Conservation (phyloP, 2,329 filamentous ascomycete genomes). For the Cercospora canescens region DNA sequence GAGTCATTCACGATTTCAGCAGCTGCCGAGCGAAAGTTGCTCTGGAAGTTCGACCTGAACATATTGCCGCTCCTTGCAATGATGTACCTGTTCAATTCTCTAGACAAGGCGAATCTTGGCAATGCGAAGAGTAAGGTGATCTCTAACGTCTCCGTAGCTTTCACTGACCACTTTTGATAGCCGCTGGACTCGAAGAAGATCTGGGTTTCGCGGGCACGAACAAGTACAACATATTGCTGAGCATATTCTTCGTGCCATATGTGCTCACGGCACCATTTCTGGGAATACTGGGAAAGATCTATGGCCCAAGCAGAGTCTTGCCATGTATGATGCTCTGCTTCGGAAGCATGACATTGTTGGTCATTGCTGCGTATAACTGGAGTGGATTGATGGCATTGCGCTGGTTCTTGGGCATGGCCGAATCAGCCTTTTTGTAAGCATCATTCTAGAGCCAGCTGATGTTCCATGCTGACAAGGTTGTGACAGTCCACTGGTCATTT, state of each 20-base stretch:
- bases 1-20: conserved; percentile 42
- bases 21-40: conserved; percentile 50
- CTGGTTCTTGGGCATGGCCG: conserved; percentile 59
- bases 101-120: conserved; percentile 48
- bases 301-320: conserved; percentile 63
- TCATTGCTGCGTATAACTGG: conserved; percentile 59
- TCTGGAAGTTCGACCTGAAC: conserved; percentile 56
- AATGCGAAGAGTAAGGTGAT: conserved; percentile 50
- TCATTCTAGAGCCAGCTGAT: too few species aligned
- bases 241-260: conserved; percentile 75
- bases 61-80: conserved; percentile 60
- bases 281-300: conserved; percentile 67
- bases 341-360: conserved; percentile 64
- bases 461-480: conserved; percentile 25
- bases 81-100: conserved; percentile 61
- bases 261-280: conserved; percentile 68
- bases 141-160: too few species aligned
- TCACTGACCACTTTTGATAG: too few species aligned
- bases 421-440: conserved; percentile 5
- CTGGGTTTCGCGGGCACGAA: conserved; percentile 58
- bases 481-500: conserved; percentile 70
- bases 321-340: conserved; percentile 61
- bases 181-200: conserved; percentile 50
- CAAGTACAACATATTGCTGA: conserved; percentile 67
- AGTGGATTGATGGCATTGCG: conserved; percentile 65